Base-by-base conservation (phyloP, 768 basidiomycete species). In the Tulasnella sp. region DNA sequence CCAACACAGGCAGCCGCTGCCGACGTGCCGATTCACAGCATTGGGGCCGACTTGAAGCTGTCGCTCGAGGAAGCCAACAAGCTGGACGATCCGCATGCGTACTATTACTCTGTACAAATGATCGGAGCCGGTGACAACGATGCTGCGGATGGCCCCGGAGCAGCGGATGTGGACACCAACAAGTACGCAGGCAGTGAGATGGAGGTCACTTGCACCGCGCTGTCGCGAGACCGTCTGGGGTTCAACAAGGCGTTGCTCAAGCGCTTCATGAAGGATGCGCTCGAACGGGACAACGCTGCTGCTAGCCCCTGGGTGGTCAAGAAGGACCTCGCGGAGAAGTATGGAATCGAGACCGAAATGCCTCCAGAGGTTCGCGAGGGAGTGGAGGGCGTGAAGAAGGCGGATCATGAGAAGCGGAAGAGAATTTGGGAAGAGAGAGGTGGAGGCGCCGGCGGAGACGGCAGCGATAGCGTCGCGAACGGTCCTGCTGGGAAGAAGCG, bases 181-280 rank as follows among this genome's bases (percentile, higher is more conserved):
- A 90, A 92, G 82, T 91, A 92, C 85, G 91, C 90, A 80, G 94
- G 94, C 72, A 94, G 91, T 83, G 88, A 92, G 82, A 92, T 96
- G 87, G 95, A 97, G 85, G 94, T 97, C 41, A 79, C 78, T 37
- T 79, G 78, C 44, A 34, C 69, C 37, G 72, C 78, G 6, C 24
- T 79, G 64, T 79, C 78, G 31, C 96, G 98, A 81, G 98, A 99
- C 85, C 94, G 97, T 77, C 89, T 97, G 28, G 92, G 96, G 28
- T 99, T 99, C 87, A 97, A 96, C 41, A 98, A 99, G 86, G 96
- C 96, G 24, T 97, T 99, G 83, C 91, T 99, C 41, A 95, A 96
- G 82, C 93, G 96, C 22, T 98, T 97, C 86, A 94, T 99, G 80
- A 93, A 95, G 82, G 98, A 99, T 84, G 97, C 96, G 83, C 94